Conservation (phyloP, 352 stramenopile species). For the Globisporangium radiosum region DNA sequence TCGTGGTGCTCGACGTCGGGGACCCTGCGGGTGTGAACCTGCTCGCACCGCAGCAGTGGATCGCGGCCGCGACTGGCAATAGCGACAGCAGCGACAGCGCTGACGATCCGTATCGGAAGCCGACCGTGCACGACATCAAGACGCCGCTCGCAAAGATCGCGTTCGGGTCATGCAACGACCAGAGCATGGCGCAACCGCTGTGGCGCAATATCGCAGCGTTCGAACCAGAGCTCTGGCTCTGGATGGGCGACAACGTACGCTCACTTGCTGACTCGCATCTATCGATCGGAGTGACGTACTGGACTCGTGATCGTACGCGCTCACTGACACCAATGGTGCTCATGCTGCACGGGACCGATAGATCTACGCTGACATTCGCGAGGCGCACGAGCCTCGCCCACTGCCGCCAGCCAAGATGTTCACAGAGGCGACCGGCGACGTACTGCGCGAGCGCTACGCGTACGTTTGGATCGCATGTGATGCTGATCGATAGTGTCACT, state of each 20-base stretch:
- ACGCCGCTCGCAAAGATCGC: conserved; percentile 44
- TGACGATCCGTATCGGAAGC: neutral
- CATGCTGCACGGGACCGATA: conserved; percentile 5
- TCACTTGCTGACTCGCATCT: too few relatives aligned
- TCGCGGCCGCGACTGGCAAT: neutral
- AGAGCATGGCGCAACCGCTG: conserved; percentile 76
- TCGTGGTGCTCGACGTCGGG: conserved; percentile 7
- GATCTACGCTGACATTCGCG: conserved; percentile 75
- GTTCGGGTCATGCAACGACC: conserved; percentile 86
- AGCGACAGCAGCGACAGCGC: neutral
- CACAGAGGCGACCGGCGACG: conserved; percentile 35
- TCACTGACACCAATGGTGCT: neutral
- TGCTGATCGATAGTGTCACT: neutral
- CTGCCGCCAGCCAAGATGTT: conserved; percentile 57
- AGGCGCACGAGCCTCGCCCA: conserved; percentile 36
- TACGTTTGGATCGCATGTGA: conserved; percentile 15
- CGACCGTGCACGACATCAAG: conserved; percentile 40
- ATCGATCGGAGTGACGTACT: too few relatives aligned
- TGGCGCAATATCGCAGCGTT: conserved; percentile 57
- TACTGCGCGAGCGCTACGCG: conserved; percentile 57
- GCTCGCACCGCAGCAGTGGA: neutral
- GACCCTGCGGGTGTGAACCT: neutral
- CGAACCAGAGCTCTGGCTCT: conserved; percentile 73
- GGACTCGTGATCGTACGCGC: neutral
- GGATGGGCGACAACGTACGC: conserved; percentile 84